A percentile compares a stretch with the other conserved stretches of the same genome.
These are phyloP conservation scores for Globisporangium splendens DNA, from an alignment of 352 stramenopile genomes.

Conservation along the genomic window DNA sequence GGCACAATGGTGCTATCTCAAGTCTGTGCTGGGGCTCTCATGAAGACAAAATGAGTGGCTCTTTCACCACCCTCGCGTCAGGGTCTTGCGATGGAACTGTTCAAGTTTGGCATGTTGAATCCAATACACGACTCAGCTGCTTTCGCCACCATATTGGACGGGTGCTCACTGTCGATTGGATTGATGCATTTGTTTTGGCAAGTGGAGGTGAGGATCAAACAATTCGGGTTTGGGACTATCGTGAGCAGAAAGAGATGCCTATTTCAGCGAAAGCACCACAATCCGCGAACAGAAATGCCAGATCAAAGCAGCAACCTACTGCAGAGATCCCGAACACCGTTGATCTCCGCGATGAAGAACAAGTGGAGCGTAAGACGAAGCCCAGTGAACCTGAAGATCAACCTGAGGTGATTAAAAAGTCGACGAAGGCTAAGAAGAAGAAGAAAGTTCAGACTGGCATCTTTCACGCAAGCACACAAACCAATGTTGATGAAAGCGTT, in stretches of 20 bases:
- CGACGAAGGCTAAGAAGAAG: conserved; percentile 17
- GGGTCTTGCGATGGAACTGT: conserved; percentile 49
- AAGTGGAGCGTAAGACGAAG: background rate
- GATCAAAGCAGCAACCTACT: background rate
- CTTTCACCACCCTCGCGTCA: conserved; percentile 35
- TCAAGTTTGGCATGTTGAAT: conserved; percentile 46
- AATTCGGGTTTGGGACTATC: conserved; percentile 58
- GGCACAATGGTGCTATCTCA: conserved; percentile 43
- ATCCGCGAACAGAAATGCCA: background rate
- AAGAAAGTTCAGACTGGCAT: conserved; percentile 11
- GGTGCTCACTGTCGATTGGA: conserved; percentile 55
- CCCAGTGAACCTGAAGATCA: background rate
- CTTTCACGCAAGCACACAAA: conserved; percentile 24
- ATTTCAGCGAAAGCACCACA: background rate
- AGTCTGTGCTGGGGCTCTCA: conserved; percentile 35
- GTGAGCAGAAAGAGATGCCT: conserved; percentile 16
- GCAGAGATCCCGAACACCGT: background rate
- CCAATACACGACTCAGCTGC: conserved; percentile 16
- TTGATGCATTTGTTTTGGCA: conserved; percentile 34
- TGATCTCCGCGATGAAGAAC: background rate
- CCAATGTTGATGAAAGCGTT: conserved; percentile 17
- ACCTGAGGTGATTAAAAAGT: conserved; percentile 16
- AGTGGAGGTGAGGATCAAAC: conserved; percentile 72
- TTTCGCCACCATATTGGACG: conserved; percentile 53
- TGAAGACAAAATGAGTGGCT: background rate